Base-by-base conservation (phyloP, 1,284 basidiomycete species). In the Boletus sp. region DNA sequence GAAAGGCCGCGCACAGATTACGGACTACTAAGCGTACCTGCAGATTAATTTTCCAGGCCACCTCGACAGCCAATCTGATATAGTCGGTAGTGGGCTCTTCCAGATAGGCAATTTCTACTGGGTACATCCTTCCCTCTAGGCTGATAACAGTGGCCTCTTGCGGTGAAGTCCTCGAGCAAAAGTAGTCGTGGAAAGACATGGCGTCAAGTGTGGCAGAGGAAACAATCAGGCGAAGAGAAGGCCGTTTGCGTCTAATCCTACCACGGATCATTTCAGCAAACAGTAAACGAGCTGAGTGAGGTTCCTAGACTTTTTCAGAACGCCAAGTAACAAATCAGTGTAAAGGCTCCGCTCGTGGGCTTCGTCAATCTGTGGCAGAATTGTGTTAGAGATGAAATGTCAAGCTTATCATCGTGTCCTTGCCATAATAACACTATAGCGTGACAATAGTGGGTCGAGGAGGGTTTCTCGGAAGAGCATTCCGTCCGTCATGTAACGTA, bases 401-500 rank as follows among this genome's bases (percentile, higher is more conserved):
- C 61, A 61, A 62, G 51, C 55, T 12, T 43, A 27, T 62, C 27
- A 53, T 54, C 31, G 33, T 53, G n/a, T 41, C 74, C 84, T 56
- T 63, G 94, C 94, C 89, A 99, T 97, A 60, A 99, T 90, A 6
- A 96, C 91, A 67, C 94, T 96, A 68, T 97, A 99, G 35, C 87
- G 85, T 68, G 89, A 91, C 49, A 99, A 79, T 37, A 98, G 74
- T 22, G 92, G 92, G 68, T 98, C 94, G 41, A 93, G 79, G 64
- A 98, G 84, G 39, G 93, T 90, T 77, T 99, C 97, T 58, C 96
- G 87, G 67, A 99, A 94, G 29, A 99, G 84, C 84, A 98, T 96
- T 44, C 97, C 96, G 72, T 99, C 97, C 31, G 97, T 99, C 84
- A 98, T 84, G 76, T 98, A 99, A 57, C 95, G 86, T 70, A 99